Evolutionary conservation across 2,329 filamentous ascomycete genomes (phyloP), one percentile per base, ranked within the genome.

Genomic region (Remersonia thermophila): DNA sequence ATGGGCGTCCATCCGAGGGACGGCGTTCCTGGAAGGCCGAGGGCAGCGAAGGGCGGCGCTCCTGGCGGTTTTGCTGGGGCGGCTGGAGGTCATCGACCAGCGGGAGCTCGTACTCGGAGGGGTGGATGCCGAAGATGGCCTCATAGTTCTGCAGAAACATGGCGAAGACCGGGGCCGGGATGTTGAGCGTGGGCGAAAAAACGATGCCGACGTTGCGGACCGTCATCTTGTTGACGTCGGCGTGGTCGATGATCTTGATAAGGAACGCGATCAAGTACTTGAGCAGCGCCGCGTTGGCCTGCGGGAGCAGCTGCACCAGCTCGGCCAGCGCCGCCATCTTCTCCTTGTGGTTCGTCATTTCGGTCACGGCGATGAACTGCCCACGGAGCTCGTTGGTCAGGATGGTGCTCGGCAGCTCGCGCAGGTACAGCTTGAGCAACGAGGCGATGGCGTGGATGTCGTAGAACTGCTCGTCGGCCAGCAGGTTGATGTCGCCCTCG

Each of bases 121-220:
- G 71, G 13, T 74, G 66, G 31, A 78, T 68, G 14, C 81, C 80
- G 53, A 96, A 98, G 32, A 98, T 89, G 29, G 71, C 73, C 44
- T 82, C 72, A 53, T 85, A 95, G 51, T 96, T 87, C 45, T 91
- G 87, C 39, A 98, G 68, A 57, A 98, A 91, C 57, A 93, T 72
- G 3, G 87, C 86, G 55, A 98, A 95, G 9, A 98, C 80, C 0
- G 89, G 87, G 0, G 86, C 86, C 0, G 91, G 89, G 30, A 98
- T 94, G 56, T 96, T 96, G 36, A 98, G 70, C 0, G 91, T 96
- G 1, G 91, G 91, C 12, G 91, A 93, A 58, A 98, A 98, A 38
- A 98, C 89, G 49, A 98, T 96, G 45, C 91, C 89, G 37, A 98
- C 84, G 53, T 98, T 98, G 47, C 89, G 79, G 36, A 95, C 83